Conservation (phyloP, 148 eudicot genomes). For the Nepenthes gracilis region DNA sequence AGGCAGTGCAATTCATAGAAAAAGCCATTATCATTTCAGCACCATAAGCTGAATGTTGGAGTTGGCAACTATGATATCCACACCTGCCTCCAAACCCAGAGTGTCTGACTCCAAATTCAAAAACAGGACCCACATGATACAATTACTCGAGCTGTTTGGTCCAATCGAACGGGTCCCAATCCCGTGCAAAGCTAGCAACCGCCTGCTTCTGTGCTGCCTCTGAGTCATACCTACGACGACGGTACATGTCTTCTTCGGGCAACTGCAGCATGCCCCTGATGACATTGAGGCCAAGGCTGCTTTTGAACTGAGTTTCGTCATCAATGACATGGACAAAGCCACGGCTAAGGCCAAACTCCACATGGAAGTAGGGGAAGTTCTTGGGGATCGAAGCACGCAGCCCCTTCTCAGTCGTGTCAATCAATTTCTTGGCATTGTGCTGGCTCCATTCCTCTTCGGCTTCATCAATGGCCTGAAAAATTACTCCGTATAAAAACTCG, state of each 20-base stretch:
- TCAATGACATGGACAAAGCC: conserved; percentile 99
- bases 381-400: conserved; percentile 75
- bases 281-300: conserved; percentile 71
- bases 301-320: conserved; percentile 55
- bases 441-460: conserved; percentile 98
- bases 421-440: conserved; percentile 85
- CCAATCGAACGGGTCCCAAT: conserved; percentile 96
- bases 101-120: too few relatives aligned
- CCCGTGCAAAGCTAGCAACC: conserved; percentile 40
- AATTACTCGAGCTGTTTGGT: conserved; percentile 69
- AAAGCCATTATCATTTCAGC: too few relatives aligned
- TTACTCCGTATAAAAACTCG: background rate
- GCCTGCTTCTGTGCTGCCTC: conserved; percentile 62
- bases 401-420: conserved; percentile 83
- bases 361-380: conserved; percentile 90
- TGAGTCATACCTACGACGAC: conserved; percentile 56
- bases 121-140: background rate
- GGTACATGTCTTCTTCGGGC: conserved; percentile 77
- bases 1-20: too few relatives aligned
- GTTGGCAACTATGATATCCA: too few relatives aligned
- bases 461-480: conserved; percentile 86
- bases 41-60: too few relatives aligned
- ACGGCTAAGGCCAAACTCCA: conserved; percentile 71
- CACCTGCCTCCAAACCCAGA: too few relatives aligned
- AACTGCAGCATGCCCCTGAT: conserved; percentile 72